phyloP scores from a whole-genome alignment of 352 stramenopile species.

The Blastocystis sp. region DNA sequence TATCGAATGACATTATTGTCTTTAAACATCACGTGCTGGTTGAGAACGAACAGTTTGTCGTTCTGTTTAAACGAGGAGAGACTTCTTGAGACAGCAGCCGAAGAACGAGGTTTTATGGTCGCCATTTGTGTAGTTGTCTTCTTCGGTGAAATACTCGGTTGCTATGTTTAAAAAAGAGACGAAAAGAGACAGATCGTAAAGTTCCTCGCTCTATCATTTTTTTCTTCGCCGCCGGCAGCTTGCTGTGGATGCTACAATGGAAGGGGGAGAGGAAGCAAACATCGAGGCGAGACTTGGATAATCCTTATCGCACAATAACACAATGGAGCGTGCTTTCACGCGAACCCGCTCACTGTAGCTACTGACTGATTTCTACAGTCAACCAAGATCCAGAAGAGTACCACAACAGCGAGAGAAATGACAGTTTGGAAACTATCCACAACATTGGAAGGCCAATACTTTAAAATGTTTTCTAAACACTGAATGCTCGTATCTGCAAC shows the following conservation, averaged over 20 bases:
- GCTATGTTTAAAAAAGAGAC: not conserved
- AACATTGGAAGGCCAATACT: not conserved
- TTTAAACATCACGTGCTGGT: not conserved
- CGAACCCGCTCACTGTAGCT: not conserved
- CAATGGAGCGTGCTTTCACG: not conserved
- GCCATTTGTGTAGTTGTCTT: not conserved
- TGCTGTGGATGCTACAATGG: not conserved
- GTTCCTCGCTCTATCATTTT: not conserved
- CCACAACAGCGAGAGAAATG: not conserved
- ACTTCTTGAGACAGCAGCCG: not conserved
- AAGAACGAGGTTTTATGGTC: not conserved
- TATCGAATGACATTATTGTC: not conserved
- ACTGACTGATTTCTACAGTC: not conserved
- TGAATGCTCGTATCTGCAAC: not conserved
- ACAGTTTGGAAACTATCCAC: not conserved
- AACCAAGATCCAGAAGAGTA: not conserved
- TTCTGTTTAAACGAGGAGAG: not conserved
- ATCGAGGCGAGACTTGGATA: not conserved
- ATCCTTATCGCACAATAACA: not conserved
- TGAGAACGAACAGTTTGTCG: not conserved
- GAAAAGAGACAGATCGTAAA: not conserved
- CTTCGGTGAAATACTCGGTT: not conserved
- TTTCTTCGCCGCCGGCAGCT: not conserved
- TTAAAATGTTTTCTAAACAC: constrained; percentile 15
- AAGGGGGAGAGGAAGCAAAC: not conserved